Conservation (phyloP, 495 filamentous ascomycete species). For the Neurospora sp. region DNA sequence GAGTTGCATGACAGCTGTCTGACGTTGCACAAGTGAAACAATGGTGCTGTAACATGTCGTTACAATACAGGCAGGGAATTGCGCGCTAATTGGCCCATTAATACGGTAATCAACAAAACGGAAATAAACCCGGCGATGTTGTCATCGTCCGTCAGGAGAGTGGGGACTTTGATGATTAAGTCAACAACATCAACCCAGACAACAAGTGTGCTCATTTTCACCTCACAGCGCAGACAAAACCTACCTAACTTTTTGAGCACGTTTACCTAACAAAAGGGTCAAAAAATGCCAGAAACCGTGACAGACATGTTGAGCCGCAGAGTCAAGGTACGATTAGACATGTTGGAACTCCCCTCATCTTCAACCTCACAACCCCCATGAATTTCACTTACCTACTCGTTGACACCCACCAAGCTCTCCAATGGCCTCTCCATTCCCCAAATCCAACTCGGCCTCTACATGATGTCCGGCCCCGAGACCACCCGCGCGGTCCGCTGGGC, state of each 20-base stretch:
- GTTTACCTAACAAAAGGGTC: not conserved
- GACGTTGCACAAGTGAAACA: not conserved
- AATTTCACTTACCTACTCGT: not conserved
- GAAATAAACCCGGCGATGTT: not conserved
- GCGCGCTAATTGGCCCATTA: not conserved
- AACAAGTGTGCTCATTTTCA: not conserved
- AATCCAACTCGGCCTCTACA: conserved; percentile 59
- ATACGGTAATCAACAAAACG: not conserved
- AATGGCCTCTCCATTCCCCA: conserved; percentile 52
- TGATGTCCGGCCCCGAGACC: conserved; percentile 44
- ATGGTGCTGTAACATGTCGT: not conserved
- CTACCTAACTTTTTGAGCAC: not conserved
- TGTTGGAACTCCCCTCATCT: not conserved
- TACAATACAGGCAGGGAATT: not conserved
- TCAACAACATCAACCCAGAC: not conserved
- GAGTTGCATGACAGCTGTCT: not conserved
- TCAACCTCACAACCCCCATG: not conserved
- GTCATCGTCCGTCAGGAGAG: not conserved
- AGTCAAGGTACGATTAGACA: not conserved
- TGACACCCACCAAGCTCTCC: conserved; percentile 31
- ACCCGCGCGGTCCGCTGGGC: conserved; percentile 39
- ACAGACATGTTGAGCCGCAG: conserved; percentile 2
- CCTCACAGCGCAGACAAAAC: not conserved
- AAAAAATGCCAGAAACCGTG: not conserved
- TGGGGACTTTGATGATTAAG: not conserved